Evolutionary conservation across 1,139 yeast genomes (phyloP), one percentile per base, ranked within the genome.

Genomic region (Yamadazyma mexicana): DNA sequence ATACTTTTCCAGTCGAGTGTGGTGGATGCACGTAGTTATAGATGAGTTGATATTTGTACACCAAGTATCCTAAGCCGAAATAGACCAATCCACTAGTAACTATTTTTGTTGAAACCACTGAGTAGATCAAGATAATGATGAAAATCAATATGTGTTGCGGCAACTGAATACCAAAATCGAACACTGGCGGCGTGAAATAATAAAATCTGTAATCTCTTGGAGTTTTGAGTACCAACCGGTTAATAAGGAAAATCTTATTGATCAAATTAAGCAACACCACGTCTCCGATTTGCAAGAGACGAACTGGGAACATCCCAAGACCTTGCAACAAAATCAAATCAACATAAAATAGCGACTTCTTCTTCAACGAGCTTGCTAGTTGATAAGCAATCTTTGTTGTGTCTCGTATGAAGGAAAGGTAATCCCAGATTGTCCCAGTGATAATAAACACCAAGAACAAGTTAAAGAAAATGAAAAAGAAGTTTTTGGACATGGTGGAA

Each of bases 371-470:
- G 23, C 78, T 77, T 0, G 92, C 92, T 42, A 85, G 58, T 51
- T 83, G 88, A 41, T 77, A 78, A 0, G 92, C 92, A 35, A 85
- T 76, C 50, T 81, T 80, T 3, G 87, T 81, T 0, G 92, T 83
- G 49, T 85, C 92, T 52, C 87, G 80, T 33, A 85, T 68, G 49
- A 82, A 82, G n/a, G 86, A 85, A 77, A 85, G 78, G 50, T 79
- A 81, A 56, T 81, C 83, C 41, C 86, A 79, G 11, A 86, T 85
- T 0, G 94, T 84, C 50, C 94, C 94, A 1, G 89, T 86, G 55
- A 85, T 75, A 4, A 91, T 83, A 61, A 85, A 85, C 16, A 85
- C 89, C 54, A 85, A 68, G 54, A 85, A 85, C 67, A 85, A 73
- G 55, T 84, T 84, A 49, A 85, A 87, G 59, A 85, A 85, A 25